phyloP scores from a whole-genome alignment of 2,329 filamentous ascomycete genomes.

The Sphaerulina populicola region DNA sequence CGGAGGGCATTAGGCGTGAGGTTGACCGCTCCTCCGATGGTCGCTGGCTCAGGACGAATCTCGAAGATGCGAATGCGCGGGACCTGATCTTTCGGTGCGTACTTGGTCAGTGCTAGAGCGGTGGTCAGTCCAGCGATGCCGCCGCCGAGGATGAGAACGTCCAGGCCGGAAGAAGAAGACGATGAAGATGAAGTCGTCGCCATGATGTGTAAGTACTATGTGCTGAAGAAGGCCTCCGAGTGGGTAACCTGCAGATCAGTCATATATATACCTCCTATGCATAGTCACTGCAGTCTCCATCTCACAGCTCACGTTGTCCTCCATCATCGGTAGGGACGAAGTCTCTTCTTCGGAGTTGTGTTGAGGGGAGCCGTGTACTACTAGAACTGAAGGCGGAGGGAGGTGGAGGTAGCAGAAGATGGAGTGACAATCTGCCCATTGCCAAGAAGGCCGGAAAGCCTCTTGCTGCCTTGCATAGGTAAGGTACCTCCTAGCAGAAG shows the following conservation, averaged over 20 bases:
- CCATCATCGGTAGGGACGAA: too few relatives aligned
- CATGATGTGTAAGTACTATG: conserved; percentile 13
- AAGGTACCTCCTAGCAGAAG: too few relatives aligned
- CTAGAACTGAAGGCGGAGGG: too few relatives aligned
- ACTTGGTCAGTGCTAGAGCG: conserved; percentile 43
- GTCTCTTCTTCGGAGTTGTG: not conserved
- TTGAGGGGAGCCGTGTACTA: not conserved
- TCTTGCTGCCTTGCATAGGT: too few relatives aligned
- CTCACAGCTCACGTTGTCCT: too few relatives aligned
- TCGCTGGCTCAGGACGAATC: conserved; percentile 39
- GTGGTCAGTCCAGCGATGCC: conserved; percentile 46
- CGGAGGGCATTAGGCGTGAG: conserved; percentile 43
- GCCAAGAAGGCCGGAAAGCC: too few relatives aligned
- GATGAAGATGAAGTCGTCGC: conserved; percentile 21
- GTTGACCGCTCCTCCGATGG: conserved; percentile 42
- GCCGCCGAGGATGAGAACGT: conserved; percentile 46
- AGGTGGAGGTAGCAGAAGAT: too few relatives aligned
- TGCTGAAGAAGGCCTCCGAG: not conserved
- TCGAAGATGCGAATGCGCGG: conserved; percentile 43
- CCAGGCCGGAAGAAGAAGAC: conserved; percentile 20
- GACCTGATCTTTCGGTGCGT: conserved; percentile 32
- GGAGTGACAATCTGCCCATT: too few relatives aligned
- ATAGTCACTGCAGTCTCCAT: not conserved
- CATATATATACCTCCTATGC: not conserved
- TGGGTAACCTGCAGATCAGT: not conserved